Evolutionary conservation across 2,329 filamentous ascomycete genomes (phyloP), one percentile per base, ranked within the genome.

Genomic region (Verticillium albo-atrum): DNA sequence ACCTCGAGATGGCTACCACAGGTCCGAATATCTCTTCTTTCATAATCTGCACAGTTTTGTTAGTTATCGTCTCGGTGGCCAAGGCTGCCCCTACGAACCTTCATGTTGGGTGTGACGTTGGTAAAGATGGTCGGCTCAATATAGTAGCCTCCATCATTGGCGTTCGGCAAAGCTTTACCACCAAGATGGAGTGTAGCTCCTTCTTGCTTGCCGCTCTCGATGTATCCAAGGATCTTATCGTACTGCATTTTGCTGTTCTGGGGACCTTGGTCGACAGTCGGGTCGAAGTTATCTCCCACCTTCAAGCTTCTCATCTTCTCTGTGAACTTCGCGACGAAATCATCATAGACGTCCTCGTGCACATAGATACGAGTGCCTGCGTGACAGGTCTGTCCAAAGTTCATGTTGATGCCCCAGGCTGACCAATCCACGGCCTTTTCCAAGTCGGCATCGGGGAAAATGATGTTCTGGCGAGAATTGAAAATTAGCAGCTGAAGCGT

Each of bases 371-470:
- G 84, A 10, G 37, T 34, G 23, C 27, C 37, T 14, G 53, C 56
- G 56, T 50, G 35, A 53, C 60, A 63, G 3, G 59, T 60, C 58
- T 66, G 65, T 1, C 64, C 63, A 17, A 34, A 51, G 47, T 65
- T 58, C 15, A 58, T 47, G 50, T 52, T 63, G 26, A 64, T 60
- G 42, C 59, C 58, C 17, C n/a, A 17, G 34, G 14, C 74, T 74
- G 15, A n/a, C 53, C 28, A 54, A 15, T 30, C 37, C 17, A 34
- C 25, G 5, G 77, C 79, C 50, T 76, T 71, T 25, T 79, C 73
- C 2, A 86, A 72, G 60, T 88, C 81, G 5, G 86, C 82, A 62
- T 87, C 83, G 0, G 78, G 77, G 32, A 79, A 77, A 47, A 87
- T 74, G 63, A 87, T 84, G n/a, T n/a, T n/a, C n/a, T n/a, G n/a